A percentile compares a stretch with the other conserved stretches of the same genome.
phyloP scores from a whole-genome alignment of 1,139 yeast genomes.

The Fermentozyma sake region DNA sequence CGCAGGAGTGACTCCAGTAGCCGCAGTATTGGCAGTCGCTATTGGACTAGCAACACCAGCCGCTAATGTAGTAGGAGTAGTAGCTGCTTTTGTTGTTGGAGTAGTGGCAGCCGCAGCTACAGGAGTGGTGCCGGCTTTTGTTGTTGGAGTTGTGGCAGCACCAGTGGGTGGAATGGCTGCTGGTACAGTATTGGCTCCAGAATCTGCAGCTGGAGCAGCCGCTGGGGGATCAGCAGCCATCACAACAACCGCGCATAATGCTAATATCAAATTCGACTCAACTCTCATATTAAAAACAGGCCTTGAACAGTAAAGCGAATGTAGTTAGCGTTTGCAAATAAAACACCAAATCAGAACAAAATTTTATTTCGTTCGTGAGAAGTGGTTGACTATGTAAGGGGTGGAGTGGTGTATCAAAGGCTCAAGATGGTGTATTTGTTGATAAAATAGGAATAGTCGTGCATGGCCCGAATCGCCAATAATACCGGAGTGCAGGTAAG shows the following conservation, averaged over 20 bases:
- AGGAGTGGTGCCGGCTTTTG: conserved; percentile 6
- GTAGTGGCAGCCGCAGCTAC: conserved; percentile 6
- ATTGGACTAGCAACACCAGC: conserved; percentile 8
- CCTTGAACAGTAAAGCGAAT: too few relatives aligned
- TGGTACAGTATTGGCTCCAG: conserved; percentile 11
- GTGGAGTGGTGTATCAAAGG: too few relatives aligned
- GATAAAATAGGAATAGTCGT: too few relatives aligned
- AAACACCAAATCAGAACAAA: too few relatives aligned
- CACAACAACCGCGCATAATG: conserved; percentile 6
- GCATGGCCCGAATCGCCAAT: too few relatives aligned
- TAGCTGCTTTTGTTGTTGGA: conserved; percentile 6
- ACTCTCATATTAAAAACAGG: too few relatives aligned
- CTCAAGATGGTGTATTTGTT: too few relatives aligned
- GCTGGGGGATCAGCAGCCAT: conserved; percentile 8
- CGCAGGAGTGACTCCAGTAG: conserved; percentile 11
- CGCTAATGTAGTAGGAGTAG: conserved; percentile 10
- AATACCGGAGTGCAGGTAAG: too few relatives aligned
- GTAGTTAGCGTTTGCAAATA: too few relatives aligned
- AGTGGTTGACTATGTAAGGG: too few relatives aligned
- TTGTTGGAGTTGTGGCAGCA: conserved; percentile 5
- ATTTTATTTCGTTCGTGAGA: too few relatives aligned
- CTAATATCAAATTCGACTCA: conserved; percentile 3
- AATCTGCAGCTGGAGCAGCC: conserved; percentile 6
- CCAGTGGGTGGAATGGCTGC: conserved; percentile 16
- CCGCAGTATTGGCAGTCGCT: conserved; percentile 11